A percentile compares a stretch with the other conserved stretches of the same genome.
Evolutionary conservation across 805 yeast species (phyloP).

Genomic region (Candida maesae): DNA sequence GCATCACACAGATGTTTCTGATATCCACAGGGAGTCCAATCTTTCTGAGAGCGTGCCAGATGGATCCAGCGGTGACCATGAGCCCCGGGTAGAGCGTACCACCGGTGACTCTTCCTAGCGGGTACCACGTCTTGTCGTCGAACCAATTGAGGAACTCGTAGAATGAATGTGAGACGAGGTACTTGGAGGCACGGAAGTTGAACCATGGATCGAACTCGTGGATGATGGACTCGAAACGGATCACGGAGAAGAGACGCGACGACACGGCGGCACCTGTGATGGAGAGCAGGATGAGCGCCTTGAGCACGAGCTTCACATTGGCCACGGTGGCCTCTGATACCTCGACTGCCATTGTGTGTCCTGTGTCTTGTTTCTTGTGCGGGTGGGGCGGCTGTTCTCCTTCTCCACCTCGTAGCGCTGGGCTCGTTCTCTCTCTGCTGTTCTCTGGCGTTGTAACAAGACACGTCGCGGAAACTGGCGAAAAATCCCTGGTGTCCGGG

Average conservation of each 20-base stretch:
- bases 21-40: slow-evolving; percentile 85
- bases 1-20: slow-evolving; percentile 89
- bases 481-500: slow-evolving; percentile 1
- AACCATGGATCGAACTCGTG: slow-evolving; percentile 98
- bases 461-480: slow-evolving; percentile 7
- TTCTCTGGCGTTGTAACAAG: background rate
- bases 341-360: slow-evolving; percentile 14
- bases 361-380: background rate
- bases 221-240: slow-evolving; percentile 91
- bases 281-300: slow-evolving; percentile 63
- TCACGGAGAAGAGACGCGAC: slow-evolving; percentile 91
- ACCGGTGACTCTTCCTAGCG: slow-evolving; percentile 97
- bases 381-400: background rate
- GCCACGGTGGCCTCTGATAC: slow-evolving; percentile 21
- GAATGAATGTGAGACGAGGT: slow-evolving; percentile 76
- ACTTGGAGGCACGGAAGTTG: slow-evolving; percentile 94
- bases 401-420: too few relatives aligned
- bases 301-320: slow-evolving; percentile 34
- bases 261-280: slow-evolving; percentile 91
- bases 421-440: too few relatives aligned
- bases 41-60: slow-evolving; percentile 67
- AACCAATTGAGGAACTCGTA: slow-evolving; percentile 97
- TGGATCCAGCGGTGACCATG: slow-evolving; percentile 94
- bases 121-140: slow-evolving; percentile 99
- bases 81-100: slow-evolving; percentile 97